Evolutionary conservation across 2,329 filamentous ascomycete genomes (phyloP).

Genomic region (Sclerotinia trifoliorum): DNA sequence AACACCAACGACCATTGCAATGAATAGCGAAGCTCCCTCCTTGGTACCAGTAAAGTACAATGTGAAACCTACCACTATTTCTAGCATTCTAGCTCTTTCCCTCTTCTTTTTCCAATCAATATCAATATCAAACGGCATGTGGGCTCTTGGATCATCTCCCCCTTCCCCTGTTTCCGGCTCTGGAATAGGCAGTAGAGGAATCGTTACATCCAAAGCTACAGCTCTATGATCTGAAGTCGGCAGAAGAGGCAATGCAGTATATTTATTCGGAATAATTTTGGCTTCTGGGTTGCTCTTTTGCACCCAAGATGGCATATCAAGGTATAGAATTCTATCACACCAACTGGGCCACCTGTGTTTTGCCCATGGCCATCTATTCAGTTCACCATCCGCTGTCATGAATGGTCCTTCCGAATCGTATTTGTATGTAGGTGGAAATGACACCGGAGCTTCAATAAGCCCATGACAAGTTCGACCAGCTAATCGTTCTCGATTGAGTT

Average conservation of each 20-base stretch:
- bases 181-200: constrained; percentile 55
- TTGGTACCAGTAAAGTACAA: constrained; percentile 45
- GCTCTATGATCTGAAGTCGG: constrained; percentile 85
- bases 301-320: constrained; percentile 59
- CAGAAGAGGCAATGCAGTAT: constrained; percentile 74
- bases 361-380: constrained; percentile 69
- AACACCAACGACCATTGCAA: constrained; percentile 36
- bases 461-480: constrained; percentile 74
- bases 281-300: constrained; percentile 42
- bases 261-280: constrained; percentile 57
- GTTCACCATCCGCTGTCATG: constrained; percentile 42
- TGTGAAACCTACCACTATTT: constrained; percentile 57
- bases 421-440: constrained; percentile 94
- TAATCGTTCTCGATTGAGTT: constrained; percentile 69
- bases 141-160: constrained; percentile 42
- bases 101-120: constrained; percentile 55
- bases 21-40: constrained; percentile 37
- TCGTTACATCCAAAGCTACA: constrained; percentile 68
- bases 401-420: constrained; percentile 56
- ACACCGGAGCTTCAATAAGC: constrained; percentile 69
- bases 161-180: constrained; percentile 40
- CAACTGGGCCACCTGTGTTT: constrained; percentile 83
- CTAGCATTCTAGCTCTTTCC: constrained; percentile 54
- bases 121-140: constrained; percentile 58
- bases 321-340: constrained; percentile 87